These are phyloP conservation scores for Cyclocybe aegerita DNA, from an alignment of 768 basidiomycete genomes.

Conservation along the genomic window DNA sequence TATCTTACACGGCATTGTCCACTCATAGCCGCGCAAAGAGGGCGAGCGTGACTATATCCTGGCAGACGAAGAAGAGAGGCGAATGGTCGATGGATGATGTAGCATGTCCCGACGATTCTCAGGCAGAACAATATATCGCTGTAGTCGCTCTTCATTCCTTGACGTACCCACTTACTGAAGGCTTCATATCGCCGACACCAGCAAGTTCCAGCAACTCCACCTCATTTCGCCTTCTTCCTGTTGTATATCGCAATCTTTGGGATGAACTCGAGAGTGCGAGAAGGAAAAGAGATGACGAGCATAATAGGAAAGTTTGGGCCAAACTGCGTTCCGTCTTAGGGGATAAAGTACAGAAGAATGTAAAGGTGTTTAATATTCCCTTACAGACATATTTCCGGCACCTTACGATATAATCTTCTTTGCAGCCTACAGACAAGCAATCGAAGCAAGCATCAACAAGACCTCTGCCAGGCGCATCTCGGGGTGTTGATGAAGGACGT, in stretches of 20 bases:
- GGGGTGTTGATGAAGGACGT: slow-evolving; percentile 9
- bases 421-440: slow-evolving; percentile 15
- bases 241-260: slow-evolving; percentile 88
- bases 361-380: slow-evolving; percentile 34
- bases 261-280: slow-evolving; percentile 75
- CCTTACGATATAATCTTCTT: neutral
- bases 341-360: slow-evolving; percentile 46
- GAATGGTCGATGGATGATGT: slow-evolving; percentile 84
- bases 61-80: slow-evolving; percentile 59
- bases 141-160: slow-evolving; percentile 82
- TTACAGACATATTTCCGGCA: neutral
- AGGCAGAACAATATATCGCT: slow-evolving; percentile 91
- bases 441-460: slow-evolving; percentile 12
- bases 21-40: slow-evolving; percentile 74
- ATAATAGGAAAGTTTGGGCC: slow-evolving; percentile 72
- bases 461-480: neutral
- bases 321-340: slow-evolving; percentile 64
- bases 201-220: slow-evolving; percentile 49
- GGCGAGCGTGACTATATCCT: slow-evolving; percentile 69
- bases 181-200: slow-evolving; percentile 57
- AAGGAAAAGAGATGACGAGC: slow-evolving; percentile 57
- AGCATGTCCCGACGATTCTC: slow-evolving; percentile 72
- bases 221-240: slow-evolving; percentile 79
- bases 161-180: slow-evolving; percentile 59
- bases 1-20: slow-evolving; percentile 66